Conservation (phyloP, 2,329 filamentous ascomycete genomes). For the Colletotrichum limetticola region DNA sequence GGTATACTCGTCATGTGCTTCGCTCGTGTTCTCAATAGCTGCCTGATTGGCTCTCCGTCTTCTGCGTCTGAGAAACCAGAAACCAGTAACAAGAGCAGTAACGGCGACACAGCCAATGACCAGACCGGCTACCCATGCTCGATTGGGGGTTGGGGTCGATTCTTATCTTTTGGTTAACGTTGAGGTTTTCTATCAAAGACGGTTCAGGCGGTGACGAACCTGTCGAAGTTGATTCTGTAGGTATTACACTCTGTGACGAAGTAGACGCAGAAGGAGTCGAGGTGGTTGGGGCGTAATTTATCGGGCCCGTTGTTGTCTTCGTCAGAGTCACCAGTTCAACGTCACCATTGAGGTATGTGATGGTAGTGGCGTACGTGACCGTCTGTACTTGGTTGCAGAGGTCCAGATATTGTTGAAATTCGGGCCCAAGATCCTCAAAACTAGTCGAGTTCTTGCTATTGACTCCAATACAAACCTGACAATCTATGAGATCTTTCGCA, state of each 20-base stretch:
- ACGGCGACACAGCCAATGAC: not conserved
- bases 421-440: not conserved
- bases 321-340: too few relatives aligned
- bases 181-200: too few relatives aligned
- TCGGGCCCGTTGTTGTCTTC: too few relatives aligned
- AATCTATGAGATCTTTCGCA: not conserved
- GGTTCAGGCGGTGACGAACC: too few relatives aligned
- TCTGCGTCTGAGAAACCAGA: slow-evolving; percentile 3
- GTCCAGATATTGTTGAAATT: not conserved
- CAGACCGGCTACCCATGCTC: slow-evolving; percentile 16
- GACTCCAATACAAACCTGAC: not conserved
- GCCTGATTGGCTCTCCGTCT: not conserved
- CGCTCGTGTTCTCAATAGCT: not conserved
- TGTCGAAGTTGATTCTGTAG: too few relatives aligned
- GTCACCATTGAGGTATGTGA: not conserved
- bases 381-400: not conserved
- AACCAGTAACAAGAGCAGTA: not conserved
- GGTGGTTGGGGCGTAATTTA: too few relatives aligned
- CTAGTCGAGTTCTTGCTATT: not conserved
- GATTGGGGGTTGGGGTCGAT: not conserved
- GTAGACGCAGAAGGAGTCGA: too few relatives aligned
- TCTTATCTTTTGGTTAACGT: not conserved
- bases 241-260: too few relatives aligned
- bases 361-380: not conserved
- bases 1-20: not conserved